Evolutionary conservation across 2,329 filamentous ascomycete genomes (phyloP).

Genomic region (Fusarium longipes): DNA sequence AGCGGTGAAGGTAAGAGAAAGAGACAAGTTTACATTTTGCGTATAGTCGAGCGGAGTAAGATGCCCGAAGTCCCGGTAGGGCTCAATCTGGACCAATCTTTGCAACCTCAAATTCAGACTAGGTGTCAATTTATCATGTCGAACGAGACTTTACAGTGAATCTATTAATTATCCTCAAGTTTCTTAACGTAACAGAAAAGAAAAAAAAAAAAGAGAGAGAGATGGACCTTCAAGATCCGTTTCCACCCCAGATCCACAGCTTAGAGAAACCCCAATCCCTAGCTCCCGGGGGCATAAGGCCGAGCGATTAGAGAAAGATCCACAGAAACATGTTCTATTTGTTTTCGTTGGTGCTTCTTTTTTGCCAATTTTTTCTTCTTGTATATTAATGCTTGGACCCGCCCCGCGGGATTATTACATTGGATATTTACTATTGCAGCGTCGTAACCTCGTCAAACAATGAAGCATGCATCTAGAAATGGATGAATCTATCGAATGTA

Average conservation of each 20-base stretch:
- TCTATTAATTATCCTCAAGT: too few relatives aligned
- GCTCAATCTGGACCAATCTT: conserved; percentile 14
- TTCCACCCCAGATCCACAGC: conserved; percentile 39
- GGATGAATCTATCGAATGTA: conserved; percentile 1
- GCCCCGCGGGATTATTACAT: conserved; percentile 3
- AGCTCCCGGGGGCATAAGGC: conserved; percentile 29
- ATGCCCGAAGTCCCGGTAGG: conserved; percentile 13
- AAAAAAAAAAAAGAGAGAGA: not conserved
- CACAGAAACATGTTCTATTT: conserved; percentile 33
- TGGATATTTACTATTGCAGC: not conserved
- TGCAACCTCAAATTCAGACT: too few relatives aligned
- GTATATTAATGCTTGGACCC: conserved; percentile 4
- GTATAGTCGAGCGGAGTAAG: conserved; percentile 17
- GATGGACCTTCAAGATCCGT: conserved; percentile 3
- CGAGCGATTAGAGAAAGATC: conserved; percentile 17
- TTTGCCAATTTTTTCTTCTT: not conserved
- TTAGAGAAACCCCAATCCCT: conserved; percentile 15
- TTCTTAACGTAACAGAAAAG: too few relatives aligned
- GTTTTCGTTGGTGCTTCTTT: conserved; percentile 26
- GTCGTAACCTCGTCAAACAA: too few relatives aligned
- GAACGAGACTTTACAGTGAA: too few relatives aligned
- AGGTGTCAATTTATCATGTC: too few relatives aligned
- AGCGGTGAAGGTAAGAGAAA: conserved; percentile 18
- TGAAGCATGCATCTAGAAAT: not conserved
- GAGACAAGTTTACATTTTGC: not conserved